phyloP scores from a whole-genome alignment of 208 protist species.

The Trypanosoma avium region DNA sequence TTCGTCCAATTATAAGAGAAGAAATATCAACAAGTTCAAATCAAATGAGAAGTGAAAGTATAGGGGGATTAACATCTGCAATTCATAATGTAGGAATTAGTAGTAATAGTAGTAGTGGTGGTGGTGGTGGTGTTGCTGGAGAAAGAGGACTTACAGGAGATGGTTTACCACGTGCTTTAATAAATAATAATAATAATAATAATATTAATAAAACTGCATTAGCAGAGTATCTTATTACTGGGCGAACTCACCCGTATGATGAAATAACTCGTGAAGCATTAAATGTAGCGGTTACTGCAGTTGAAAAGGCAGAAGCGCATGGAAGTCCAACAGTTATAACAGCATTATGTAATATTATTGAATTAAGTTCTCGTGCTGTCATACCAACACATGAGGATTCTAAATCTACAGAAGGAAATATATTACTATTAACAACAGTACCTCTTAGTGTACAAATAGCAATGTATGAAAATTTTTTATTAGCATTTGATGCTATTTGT shows the following conservation, averaged over 20 bases:
- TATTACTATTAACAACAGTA: neutral
- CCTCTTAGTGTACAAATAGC: constrained; percentile 27
- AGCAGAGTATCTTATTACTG: constrained; percentile 8
- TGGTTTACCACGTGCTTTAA: no score
- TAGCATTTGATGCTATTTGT: constrained; percentile 24
- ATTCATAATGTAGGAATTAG: neutral
- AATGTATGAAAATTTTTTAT: constrained; percentile 78
- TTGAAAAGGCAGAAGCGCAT: constrained; percentile 42
- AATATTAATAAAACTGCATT: neutral
- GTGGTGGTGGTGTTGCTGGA: neutral
- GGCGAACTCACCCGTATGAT: constrained; percentile 38
- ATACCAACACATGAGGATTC: neutral
- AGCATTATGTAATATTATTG: constrained; percentile 36
- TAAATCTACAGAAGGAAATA: neutral
- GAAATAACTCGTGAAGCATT: constrained; percentile 55
- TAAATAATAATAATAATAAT: no score
- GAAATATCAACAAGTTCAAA: no score
- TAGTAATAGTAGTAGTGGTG: neutral
- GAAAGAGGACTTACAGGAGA: no score
- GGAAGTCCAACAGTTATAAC: constrained; percentile 55
- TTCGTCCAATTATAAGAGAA: constrained; percentile 49
- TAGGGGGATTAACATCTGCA: no score
- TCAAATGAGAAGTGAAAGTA: no score
- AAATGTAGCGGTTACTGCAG: constrained; percentile 49
- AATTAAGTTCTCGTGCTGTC: constrained; percentile 23